Evolutionary conservation across 768 basidiomycete species (phyloP), one percentile per base, ranked within the genome.

Genomic region (Pulveroboletus ravenelii): DNA sequence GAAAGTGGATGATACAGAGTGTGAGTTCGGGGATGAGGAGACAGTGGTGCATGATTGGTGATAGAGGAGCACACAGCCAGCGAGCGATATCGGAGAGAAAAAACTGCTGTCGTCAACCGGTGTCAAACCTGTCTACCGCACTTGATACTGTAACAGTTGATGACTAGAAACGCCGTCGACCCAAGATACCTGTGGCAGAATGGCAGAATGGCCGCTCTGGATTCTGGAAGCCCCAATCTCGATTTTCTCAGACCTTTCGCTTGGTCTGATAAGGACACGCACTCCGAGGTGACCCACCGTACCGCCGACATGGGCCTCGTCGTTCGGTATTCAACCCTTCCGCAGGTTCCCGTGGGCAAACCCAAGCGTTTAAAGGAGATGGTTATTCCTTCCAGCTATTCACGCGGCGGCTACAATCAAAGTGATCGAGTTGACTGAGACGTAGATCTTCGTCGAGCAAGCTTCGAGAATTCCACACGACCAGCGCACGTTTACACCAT

Each of bases 11-110:
- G 20, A 68, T 68, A 32, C 40, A 57, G 30, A 60, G 50, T 0
- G 51, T 27, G 25, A 68, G 62, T 42, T 68, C 68, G 12, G 58
- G 54, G 31, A 68, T 55, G 37, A 62, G 58, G n/a, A 68, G 50
- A 54, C 63, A 67, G 3, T n/a, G 54, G 29, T 68, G 66, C 66
- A 69, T 67, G 14, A 36, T 37, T 10, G 25, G 30, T 38, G 36
- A 17, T n/a, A 20, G n/a, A 32, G 32, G 12, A 29, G 30, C 5
- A 10, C 27, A 27, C 40, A 10, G 15, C 29, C 14, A 45, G 20
- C 38, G 18, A 17, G 17, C 7, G 27, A n/a, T 29, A 8, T 23
- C 20, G 12, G 30, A 31, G 6, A 55, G 15, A 8, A 15, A 15
- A 29, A 51, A 51, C 4, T 23, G 20, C 20, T 23, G 23, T 25